Evolutionary conservation across 106 monocot genomes (phyloP).

Genomic region (Acorus gramineus): DNA sequence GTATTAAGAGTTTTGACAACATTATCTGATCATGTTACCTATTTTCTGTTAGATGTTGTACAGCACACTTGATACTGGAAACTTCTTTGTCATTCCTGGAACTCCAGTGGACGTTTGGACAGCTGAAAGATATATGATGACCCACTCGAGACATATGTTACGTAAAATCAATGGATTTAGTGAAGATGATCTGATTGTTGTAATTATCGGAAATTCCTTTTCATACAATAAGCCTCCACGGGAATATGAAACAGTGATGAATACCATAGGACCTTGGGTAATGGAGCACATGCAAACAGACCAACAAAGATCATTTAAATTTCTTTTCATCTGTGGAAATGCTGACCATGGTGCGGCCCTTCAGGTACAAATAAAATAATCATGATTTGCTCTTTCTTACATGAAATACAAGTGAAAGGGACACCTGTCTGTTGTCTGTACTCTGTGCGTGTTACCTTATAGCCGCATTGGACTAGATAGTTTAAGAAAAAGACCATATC

Average conservation of each 20-base stretch:
- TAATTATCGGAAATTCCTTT: slow-evolving; percentile 56
- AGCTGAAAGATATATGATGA: slow-evolving; percentile 32
- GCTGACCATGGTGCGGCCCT: slow-evolving; percentile 38
- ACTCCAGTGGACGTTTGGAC: slow-evolving; percentile 54
- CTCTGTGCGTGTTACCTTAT: no score
- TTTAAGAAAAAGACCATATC: no score
- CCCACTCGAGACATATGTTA: slow-evolving; percentile 36
- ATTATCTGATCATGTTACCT: not conserved
- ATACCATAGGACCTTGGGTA: slow-evolving; percentile 38
- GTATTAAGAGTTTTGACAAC: not conserved
- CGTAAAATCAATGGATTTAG: slow-evolving; percentile 46
- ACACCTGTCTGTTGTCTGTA: no score
- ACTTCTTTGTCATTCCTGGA: slow-evolving; percentile 78
- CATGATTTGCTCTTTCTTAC: no score
- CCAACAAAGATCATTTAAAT: slow-evolving; percentile 34
- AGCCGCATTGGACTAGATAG: no score
- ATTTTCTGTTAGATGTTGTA: slow-evolving; percentile 65
- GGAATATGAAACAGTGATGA: slow-evolving; percentile 45
- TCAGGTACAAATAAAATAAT: slow-evolving; percentile 34
- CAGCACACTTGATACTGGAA: slow-evolving; percentile 62
- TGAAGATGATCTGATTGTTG: slow-evolving; percentile 54
- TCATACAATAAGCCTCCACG: slow-evolving; percentile 56
- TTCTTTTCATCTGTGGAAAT: slow-evolving; percentile 67
- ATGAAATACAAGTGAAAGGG: no score
- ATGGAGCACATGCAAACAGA: slow-evolving; percentile 24